A percentile compares a stretch with the other conserved stretches of the same genome.
Conservation (phyloP, 2,329 filamentous ascomycete genomes). For the Ophiostoma novo-ulmi region DNA sequence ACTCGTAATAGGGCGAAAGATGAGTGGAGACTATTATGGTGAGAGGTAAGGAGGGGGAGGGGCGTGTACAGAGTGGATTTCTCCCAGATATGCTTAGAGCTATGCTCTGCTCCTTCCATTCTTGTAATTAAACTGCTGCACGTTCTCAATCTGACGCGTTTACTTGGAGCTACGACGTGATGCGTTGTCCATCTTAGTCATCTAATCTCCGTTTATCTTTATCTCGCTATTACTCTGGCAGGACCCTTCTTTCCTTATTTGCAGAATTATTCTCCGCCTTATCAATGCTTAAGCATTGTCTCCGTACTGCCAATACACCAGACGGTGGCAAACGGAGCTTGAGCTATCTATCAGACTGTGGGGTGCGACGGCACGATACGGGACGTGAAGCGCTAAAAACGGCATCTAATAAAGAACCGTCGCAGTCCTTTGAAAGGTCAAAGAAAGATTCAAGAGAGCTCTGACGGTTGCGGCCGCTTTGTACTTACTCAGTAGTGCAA, state of each 20-base stretch:
- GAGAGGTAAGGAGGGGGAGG: background rate
- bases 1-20: background rate
- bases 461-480: background rate
- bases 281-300: no score
- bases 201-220: background rate
- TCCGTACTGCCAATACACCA: background rate
- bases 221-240: background rate
- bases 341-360: background rate
- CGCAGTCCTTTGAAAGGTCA: background rate
- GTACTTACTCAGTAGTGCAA: background rate
- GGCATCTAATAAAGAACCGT: constrained; percentile 11
- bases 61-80: background rate
- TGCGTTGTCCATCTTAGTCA: constrained; percentile 3
- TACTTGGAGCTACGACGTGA: background rate
- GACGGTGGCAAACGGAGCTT: background rate
- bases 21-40: background rate
- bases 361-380: constrained; percentile 6
- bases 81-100: background rate
- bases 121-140: constrained; percentile 6
- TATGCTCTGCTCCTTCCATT: background rate
- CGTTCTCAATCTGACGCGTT: background rate
- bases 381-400: constrained; percentile 10
- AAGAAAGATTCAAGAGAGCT: background rate
- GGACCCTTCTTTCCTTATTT: background rate
- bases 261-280: background rate